These are phyloP conservation scores for Xylaria arbuscula DNA, from an alignment of 2,329 filamentous ascomycete species.

Conservation along the genomic window DNA sequence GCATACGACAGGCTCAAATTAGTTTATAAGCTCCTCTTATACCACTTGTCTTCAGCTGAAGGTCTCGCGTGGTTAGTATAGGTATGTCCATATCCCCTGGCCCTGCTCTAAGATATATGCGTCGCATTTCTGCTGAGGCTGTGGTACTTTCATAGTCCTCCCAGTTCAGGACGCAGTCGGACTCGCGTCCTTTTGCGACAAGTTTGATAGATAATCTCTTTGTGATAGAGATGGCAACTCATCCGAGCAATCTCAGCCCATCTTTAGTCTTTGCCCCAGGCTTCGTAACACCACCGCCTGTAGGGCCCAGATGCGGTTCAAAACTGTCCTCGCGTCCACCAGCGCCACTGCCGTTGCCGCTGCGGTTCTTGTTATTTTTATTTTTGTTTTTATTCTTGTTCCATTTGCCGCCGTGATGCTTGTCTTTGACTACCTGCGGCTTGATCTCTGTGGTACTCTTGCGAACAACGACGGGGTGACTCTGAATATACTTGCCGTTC, in stretches of 20 bases:
- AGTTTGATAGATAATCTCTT: background rate
- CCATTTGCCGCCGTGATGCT: slow-evolving; percentile 46
- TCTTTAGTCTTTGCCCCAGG: slow-evolving; percentile 75
- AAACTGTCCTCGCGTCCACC: slow-evolving; percentile 51
- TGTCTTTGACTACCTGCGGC: slow-evolving; percentile 73
- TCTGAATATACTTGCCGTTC: slow-evolving; percentile 99
- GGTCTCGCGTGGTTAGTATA: background rate
- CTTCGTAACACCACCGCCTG: slow-evolving; percentile 67
- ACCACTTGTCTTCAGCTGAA: no score
- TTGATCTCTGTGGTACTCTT: slow-evolving; percentile 94
- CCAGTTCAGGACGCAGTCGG: background rate
- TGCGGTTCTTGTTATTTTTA: slow-evolving; percentile 51
- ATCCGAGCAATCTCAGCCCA: slow-evolving; percentile 70
- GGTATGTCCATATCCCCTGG: background rate
- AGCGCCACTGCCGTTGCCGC: slow-evolving; percentile 48
- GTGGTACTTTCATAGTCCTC: background rate
- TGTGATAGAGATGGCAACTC: slow-evolving; percentile 38
- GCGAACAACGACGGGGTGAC: slow-evolving; percentile 88
- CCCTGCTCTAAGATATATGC: background rate
- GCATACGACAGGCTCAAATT: background rate
- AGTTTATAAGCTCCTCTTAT: background rate
- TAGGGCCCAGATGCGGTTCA: slow-evolving; percentile 64
- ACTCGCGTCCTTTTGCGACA: background rate
- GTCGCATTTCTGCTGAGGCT: background rate
- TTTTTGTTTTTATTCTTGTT: slow-evolving; percentile 52